A percentile compares a stretch with the other conserved stretches of the same genome.
phyloP scores from a whole-genome alignment of 371 early-diverging fungal genomes.

The Mortierella sp. region DNA sequence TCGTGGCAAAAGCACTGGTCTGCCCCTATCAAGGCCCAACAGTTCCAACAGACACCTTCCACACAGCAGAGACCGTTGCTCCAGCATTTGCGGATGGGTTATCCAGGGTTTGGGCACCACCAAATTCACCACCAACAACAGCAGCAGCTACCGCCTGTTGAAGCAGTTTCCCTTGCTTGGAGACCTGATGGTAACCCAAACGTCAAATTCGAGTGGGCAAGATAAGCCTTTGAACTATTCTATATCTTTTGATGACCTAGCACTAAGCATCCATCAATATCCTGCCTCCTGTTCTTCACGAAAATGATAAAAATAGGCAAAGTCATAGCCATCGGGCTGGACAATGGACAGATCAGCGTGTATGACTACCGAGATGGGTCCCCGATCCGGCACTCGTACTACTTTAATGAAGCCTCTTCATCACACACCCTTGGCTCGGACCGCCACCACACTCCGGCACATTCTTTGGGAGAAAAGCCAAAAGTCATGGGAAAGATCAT shows the following conservation, averaged over 20 bases:
- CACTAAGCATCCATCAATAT: no score
- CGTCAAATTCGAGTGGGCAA: no score
- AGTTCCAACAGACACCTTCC: background rate
- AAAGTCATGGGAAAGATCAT: background rate
- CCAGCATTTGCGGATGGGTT: no score
- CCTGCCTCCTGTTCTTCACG: no score
- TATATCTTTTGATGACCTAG: no score
- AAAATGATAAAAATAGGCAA: slow-evolving; percentile 18
- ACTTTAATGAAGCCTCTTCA: no score
- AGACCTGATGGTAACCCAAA: slow-evolving; percentile 35
- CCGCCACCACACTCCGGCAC: background rate
- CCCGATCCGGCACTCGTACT: background rate
- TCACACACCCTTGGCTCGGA: slow-evolving; percentile 1
- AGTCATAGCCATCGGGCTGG: slow-evolving; percentile 43
- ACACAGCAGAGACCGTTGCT: no score
- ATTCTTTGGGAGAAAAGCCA: background rate
- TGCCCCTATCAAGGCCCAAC: slow-evolving; percentile 6
- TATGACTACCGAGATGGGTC: slow-evolving; percentile 46
- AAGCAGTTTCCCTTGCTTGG: slow-evolving; percentile 41
- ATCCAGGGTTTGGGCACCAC: background rate
- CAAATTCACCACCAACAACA: no score
- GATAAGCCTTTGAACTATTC: no score
- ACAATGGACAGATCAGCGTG: slow-evolving; percentile 25
- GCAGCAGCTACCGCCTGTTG: background rate
- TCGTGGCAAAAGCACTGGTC: slow-evolving; percentile 49